phyloP scores from a whole-genome alignment of 2,329 filamentous ascomycete species.

The Ophiostoma sp. region DNA sequence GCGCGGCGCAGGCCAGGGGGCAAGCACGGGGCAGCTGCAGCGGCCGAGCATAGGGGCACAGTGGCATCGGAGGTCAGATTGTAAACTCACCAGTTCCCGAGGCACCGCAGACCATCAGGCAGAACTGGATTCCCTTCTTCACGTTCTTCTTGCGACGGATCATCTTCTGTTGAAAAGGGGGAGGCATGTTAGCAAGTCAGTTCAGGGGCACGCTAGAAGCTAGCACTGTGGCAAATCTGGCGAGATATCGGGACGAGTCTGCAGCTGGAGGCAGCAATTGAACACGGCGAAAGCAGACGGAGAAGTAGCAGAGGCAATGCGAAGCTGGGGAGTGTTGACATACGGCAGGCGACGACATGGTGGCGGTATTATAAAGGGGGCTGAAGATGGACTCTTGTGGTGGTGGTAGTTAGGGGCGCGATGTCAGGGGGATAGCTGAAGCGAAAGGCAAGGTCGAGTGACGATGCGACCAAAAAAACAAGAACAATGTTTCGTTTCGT shows the following conservation, averaged over 20 bases:
- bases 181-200: slow-evolving; percentile 28
- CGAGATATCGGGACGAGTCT: not conserved
- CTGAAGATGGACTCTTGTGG: slow-evolving; percentile 11
- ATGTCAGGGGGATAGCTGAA: slow-evolving; percentile 11
- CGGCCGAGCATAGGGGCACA: no score
- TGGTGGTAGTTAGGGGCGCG: not conserved
- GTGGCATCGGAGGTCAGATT: no score
- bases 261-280: not conserved
- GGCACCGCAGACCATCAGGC: slow-evolving; percentile 98
- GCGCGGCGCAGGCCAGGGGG: no score
- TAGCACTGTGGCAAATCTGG: not conserved
- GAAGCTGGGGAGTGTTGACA: slow-evolving; percentile 26
- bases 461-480: slow-evolving; percentile 12
- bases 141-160: slow-evolving; percentile 99
- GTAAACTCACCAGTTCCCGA: slow-evolving; percentile 81
- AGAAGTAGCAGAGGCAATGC: not conserved
- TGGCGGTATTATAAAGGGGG: slow-evolving; percentile 21
- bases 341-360: slow-evolving; percentile 35
- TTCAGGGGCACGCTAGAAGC: slow-evolving; percentile 1
- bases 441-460: slow-evolving; percentile 14
- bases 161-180: slow-evolving; percentile 61
- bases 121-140: slow-evolving; percentile 99
- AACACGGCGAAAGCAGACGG: not conserved
- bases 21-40: no score
- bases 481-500: slow-evolving; percentile 24